Percentiles rank a stretch among this genome's conserved stretches.
Conservation (phyloP, 306 rosid species). For the Cicer judaicum region DNA sequence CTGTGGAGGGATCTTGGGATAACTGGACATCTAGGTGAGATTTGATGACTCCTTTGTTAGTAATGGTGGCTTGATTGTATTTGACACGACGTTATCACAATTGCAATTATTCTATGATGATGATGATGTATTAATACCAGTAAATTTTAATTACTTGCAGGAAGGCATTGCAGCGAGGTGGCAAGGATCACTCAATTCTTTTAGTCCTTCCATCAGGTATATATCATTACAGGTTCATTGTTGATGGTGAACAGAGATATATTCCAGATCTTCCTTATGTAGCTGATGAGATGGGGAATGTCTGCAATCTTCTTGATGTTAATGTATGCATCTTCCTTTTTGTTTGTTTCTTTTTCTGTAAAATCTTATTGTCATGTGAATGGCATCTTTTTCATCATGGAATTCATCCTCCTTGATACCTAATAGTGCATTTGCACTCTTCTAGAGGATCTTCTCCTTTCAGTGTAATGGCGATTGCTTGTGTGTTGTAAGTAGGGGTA, state of each 20-base stretch:
- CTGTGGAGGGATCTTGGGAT: slow-evolving; percentile 96
- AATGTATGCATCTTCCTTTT: slow-evolving; percentile 57
- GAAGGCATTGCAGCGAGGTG: slow-evolving; percentile 77
- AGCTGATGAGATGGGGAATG: slow-evolving; percentile 78
- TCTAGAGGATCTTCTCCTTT: slow-evolving; percentile 24
- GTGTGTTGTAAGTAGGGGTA: slow-evolving; percentile 7
- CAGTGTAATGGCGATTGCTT: neutral
- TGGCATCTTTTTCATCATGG: slow-evolving; percentile 3
- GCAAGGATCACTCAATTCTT: slow-evolving; percentile 77
- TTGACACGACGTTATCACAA: slow-evolving; percentile 26
- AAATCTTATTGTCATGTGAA: slow-evolving; percentile 22
- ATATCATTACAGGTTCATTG: slow-evolving; percentile 82
- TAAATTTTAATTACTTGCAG: slow-evolving; percentile 55
- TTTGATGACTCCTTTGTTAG: slow-evolving; percentile 24
- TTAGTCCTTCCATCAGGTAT: slow-evolving; percentile 80
- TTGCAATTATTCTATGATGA: slow-evolving; percentile 15
- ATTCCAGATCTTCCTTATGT: slow-evolving; percentile 76
- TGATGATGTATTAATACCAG: slow-evolving; percentile 19
- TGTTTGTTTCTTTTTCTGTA: slow-evolving; percentile 3
- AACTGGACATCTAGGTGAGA: slow-evolving; percentile 82
- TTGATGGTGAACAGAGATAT: slow-evolving; percentile 83
- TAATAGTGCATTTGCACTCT: slow-evolving; percentile 34
- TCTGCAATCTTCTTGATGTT: slow-evolving; percentile 85
- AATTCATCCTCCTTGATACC: slow-evolving; percentile 1
- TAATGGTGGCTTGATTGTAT: slow-evolving; percentile 28